Evolutionary conservation across 2,329 filamentous ascomycete genomes (phyloP).

Genomic region (Fusarium albosuccineum): DNA sequence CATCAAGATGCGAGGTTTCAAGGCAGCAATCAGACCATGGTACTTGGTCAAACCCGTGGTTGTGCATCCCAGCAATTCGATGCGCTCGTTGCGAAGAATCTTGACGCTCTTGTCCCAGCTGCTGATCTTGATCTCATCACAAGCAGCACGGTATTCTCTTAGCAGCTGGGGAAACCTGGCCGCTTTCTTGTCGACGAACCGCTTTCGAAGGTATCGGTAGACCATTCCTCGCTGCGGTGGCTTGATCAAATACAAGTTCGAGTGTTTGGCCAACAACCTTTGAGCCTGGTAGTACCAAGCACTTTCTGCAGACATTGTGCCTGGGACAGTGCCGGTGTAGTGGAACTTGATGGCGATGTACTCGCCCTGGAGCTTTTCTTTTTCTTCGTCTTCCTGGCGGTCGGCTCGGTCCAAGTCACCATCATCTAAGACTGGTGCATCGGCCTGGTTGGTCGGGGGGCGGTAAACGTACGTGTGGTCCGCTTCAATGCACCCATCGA

Average conservation of each 20-base stretch:
- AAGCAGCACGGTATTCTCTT: constrained; percentile 62
- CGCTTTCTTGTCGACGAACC: constrained; percentile 63
- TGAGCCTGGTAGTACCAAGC: constrained; percentile 31
- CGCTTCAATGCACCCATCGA: constrained; percentile 29
- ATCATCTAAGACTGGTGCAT: constrained; percentile 7
- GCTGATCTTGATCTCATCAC: constrained; percentile 66
- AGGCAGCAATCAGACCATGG: constrained; percentile 73
- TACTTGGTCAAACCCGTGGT: constrained; percentile 88
- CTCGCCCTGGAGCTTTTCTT: constrained; percentile 68
- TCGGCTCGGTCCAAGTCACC: constrained; percentile 4
- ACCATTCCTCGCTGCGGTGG: constrained; percentile 69
- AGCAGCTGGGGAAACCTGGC: constrained; percentile 63
- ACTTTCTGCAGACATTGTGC: constrained; percentile 11
- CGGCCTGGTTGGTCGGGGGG: constrained; percentile 34
- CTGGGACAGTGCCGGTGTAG: constrained; percentile 32
- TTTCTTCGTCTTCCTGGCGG: constrained; percentile 36
- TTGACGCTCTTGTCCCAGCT: constrained; percentile 69
- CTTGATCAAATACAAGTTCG: constrained; percentile 73
- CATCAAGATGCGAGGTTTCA: constrained; percentile 76
- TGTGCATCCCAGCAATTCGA: constrained; percentile 74
- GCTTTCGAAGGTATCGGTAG: constrained; percentile 73
- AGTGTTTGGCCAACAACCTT: constrained; percentile 20
- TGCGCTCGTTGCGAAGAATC: constrained; percentile 51
- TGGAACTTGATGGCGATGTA: constrained; percentile 50
- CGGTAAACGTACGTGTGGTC: constrained; percentile 41